Conservation (phyloP, 768 basidiomycete genomes). For the Lentinus tigrinus region DNA sequence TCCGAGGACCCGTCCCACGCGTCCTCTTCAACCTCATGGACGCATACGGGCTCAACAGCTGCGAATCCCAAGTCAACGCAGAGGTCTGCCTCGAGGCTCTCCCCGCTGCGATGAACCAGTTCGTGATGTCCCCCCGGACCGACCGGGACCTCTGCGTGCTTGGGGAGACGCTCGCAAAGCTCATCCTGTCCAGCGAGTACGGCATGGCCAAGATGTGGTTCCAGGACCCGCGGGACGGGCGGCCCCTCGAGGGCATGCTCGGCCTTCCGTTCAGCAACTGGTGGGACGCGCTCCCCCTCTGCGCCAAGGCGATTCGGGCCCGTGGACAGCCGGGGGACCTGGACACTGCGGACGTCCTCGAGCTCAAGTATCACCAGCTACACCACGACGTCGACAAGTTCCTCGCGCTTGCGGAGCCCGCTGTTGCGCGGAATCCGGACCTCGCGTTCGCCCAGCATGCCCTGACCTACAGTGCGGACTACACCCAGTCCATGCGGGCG, state of each 20-base stretch:
- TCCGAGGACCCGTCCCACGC: constrained; percentile 40
- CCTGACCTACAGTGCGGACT: constrained; percentile 47
- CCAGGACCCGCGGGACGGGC: constrained; percentile 39
- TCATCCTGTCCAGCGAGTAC: constrained; percentile 56
- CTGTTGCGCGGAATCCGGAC: constrained; percentile 50
- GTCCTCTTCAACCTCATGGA: constrained; percentile 45
- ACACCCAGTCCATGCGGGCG: constrained; percentile 49
- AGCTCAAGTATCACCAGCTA: constrained; percentile 56
- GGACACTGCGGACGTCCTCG: constrained; percentile 60
- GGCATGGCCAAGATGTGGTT: constrained; percentile 53
- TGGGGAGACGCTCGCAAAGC: constrained; percentile 43
- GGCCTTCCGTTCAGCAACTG: constrained; percentile 59
- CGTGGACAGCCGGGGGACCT: constrained; percentile 36
- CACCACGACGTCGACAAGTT: constrained; percentile 46
- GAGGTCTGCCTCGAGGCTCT: too few species aligned
- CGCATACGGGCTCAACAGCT: constrained; percentile 38
- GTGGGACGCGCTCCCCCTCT: constrained; percentile 54
- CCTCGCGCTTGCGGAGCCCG: constrained; percentile 41
- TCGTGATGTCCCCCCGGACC: constrained; percentile 47
- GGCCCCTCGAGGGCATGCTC: constrained; percentile 28
- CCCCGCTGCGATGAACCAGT: constrained; percentile 28
- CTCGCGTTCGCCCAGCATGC: constrained; percentile 62
- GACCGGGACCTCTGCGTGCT: constrained; percentile 49
- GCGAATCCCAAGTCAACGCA: too few species aligned
- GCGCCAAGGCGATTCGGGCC: constrained; percentile 45